Evolutionary conservation across 2,329 filamentous ascomycete genomes (phyloP).

Genomic region (Escovopsis weberi): DNA sequence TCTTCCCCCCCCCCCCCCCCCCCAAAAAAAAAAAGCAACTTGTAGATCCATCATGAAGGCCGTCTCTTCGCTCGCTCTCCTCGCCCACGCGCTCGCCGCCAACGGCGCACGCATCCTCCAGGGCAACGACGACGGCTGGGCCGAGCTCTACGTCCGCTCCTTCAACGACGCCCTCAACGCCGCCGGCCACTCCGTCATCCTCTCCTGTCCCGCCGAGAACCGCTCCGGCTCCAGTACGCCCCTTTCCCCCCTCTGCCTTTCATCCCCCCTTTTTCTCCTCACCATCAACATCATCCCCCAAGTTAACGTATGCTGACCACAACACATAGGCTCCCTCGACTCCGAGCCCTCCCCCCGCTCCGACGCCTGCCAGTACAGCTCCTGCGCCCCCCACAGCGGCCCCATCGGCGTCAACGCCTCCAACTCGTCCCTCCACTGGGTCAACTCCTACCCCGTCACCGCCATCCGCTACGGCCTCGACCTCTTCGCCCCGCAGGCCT

Average conservation of each 20-base stretch:
- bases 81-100: slow-evolving; percentile 13
- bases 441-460: slow-evolving; percentile 54
- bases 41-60: slow-evolving; percentile 11
- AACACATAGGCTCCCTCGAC: slow-evolving; percentile 32
- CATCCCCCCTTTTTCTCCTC: too few species aligned
- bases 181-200: slow-evolving; percentile 44
- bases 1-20: not conserved
- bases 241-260: not conserved
- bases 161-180: slow-evolving; percentile 40
- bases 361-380: slow-evolving; percentile 43
- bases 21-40: not conserved
- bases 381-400: slow-evolving; percentile 42
- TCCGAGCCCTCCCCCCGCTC: slow-evolving; percentile 30
- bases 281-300: not conserved
- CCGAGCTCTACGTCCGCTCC: slow-evolving; percentile 49
- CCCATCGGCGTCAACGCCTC: slow-evolving; percentile 42
- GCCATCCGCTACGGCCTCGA: slow-evolving; percentile 5
- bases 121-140: slow-evolving; percentile 62
- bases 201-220: slow-evolving; percentile 53
- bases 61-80: slow-evolving; percentile 7
- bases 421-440: slow-evolving; percentile 49
- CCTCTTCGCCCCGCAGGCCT: slow-evolving; percentile 1
- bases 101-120: slow-evolving; percentile 41
- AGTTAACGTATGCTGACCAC: too few species aligned
- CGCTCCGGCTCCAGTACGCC: slow-evolving; percentile 44